phyloP scores from a whole-genome alignment of 345 rosid species.

The Dipteronia sinensis region DNA sequence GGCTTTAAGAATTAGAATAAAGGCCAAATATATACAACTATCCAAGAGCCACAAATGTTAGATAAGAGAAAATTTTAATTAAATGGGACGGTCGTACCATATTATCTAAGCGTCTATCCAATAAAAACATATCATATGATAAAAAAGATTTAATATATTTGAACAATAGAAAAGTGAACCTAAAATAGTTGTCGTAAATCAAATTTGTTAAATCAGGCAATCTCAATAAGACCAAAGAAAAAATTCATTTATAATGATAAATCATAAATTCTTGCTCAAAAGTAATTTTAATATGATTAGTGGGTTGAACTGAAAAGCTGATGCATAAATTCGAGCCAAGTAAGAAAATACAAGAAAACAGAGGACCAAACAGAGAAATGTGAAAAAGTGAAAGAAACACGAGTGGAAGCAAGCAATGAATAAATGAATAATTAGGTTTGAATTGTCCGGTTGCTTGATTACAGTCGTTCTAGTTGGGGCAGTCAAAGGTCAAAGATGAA shows the following conservation, averaged over 20 bases:
- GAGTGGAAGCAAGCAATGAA: not conserved
- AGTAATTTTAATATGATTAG: not conserved
- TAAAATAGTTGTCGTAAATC: no score
- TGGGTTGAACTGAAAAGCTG: not conserved
- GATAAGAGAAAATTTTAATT: no score
- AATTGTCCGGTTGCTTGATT: constrained; percentile 22
- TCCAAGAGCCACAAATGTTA: no score
- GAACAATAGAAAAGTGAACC: no score
- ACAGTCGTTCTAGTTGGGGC: constrained; percentile 14
- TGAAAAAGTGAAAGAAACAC: not conserved
- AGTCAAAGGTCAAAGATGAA: constrained; percentile 66
- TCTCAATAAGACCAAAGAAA: not conserved
- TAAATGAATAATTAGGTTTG: constrained; percentile 24
- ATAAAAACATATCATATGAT: no score
- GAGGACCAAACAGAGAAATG: not conserved
- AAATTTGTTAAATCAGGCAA: no score
- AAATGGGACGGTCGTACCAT: no score
- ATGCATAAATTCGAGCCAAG: not conserved
- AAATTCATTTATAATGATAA: not conserved
- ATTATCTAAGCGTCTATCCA: no score
- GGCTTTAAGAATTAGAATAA: no score
- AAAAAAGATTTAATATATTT: no score
- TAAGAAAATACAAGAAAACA: not conserved
- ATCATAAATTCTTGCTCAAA: not conserved
- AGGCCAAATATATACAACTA: not conserved